phyloP scores from a whole-genome alignment of 1,284 basidiomycete species.

The Athelia psychrophila region DNA sequence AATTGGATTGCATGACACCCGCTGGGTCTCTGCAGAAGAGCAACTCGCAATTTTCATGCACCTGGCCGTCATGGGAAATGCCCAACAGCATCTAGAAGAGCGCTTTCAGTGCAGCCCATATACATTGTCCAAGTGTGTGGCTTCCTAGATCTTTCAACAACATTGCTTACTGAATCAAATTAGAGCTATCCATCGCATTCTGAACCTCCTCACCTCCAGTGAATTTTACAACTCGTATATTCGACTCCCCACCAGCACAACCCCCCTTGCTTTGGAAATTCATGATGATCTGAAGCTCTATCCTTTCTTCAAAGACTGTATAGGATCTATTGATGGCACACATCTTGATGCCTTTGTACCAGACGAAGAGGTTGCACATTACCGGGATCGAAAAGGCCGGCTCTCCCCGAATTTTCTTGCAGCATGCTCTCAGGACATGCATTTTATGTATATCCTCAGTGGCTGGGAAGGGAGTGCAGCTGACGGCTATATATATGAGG shows the following conservation, averaged over 20 bases:
- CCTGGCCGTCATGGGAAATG: conserved; percentile 13
- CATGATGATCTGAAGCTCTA: conserved; percentile 12
- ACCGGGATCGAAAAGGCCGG: conserved; percentile 23
- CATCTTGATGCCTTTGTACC: conserved; percentile 20
- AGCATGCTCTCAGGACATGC: conserved; percentile 22
- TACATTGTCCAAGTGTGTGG: conserved; percentile 22
- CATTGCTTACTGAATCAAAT: neutral
- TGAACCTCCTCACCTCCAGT: conserved; percentile 9
- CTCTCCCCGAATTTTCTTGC: conserved; percentile 28
- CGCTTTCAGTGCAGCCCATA: conserved; percentile 21
- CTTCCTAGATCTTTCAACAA: neutral
- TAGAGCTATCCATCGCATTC: conserved; percentile 13
- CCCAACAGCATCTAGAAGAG: conserved; percentile 15
- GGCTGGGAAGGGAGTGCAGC: conserved; percentile 35
- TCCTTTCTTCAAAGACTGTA: conserved; percentile 25
- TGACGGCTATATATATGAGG: conserved; percentile 25
- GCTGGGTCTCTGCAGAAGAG: conserved; percentile 16
- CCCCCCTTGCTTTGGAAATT: conserved; percentile 16
- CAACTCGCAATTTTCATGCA: conserved; percentile 23
- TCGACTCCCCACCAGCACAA: conserved; percentile 10
- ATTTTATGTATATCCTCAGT: conserved; percentile 27
- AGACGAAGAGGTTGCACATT: conserved; percentile 10
- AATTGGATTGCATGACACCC: conserved; percentile 7
- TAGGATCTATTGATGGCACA: conserved; percentile 27
- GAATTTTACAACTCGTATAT: conserved; percentile 16